Evolutionary conservation across 768 basidiomycete species (phyloP), one percentile per base, ranked within the genome.

Genomic region (Podaxis pistillaris): DNA sequence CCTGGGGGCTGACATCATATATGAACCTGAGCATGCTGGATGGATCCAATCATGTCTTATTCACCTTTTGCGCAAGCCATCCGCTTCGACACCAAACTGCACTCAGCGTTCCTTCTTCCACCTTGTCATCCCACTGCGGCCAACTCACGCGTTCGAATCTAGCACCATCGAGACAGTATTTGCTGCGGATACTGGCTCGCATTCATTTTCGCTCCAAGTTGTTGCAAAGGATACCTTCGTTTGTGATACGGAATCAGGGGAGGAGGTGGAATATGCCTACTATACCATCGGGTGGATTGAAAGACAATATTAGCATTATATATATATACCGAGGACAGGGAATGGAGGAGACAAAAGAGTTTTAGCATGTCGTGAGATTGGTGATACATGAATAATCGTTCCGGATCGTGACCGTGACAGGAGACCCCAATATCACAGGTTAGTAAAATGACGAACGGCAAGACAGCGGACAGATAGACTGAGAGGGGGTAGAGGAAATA

Each of bases 1-100:
- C 11, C 77, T 93, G 26, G 93, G 88, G 0, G 90, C 93, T n/a
- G 92, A 95, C 68, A 86, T 94, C 62, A 75, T 94, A 4, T 95
- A 94, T 74, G 86, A 93, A 67, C 76, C 84, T 0, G 73, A 81
- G 28, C 92, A 94, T 69, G 87, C 89, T 0, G 53, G 70, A 0
- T 93, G 88, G 89, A 89, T 94, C 66, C 84, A 83, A 64, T 68
- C 71, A 0, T 90, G 88, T 55, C 82, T 92, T 7, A 70, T 69
- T 24, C 75, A 62, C 13, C 76, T 86, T 15, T 80, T 94, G 5
- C 71, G 68, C 46, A 74, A 71, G 51, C 73, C 75, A 26, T 41
- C 59, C 17, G 15, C 28, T 13, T 24, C 24, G 4, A 15, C 22
- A 4, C 38, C 61, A n/a, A 28, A 54, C 2, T 38, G 41, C 19